Base-by-base conservation (phyloP, 441 rosid genomes). In the Lepidium campestre region DNA sequence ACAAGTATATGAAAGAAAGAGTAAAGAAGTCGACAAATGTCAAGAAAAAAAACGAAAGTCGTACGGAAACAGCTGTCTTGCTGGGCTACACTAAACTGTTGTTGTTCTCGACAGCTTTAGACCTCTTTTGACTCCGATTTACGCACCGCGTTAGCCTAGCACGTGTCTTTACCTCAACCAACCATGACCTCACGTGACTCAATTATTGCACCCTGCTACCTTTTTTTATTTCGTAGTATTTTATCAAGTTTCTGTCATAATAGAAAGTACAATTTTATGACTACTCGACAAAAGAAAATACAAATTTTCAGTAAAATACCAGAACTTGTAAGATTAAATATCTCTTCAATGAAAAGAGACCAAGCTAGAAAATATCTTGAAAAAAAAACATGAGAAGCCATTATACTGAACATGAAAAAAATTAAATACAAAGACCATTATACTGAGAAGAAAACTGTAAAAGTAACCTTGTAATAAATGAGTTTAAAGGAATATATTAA, bases 21-120 rank as follows among this genome's bases (percentile, higher is more conserved):
- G 45, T 29, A 45, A 62, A 63, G n/a, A 57, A 41, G 57, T 65
- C 59, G 55, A 65, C 71, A 50, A 41, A 57, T 72, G 60, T 50
- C 10, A 55, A 48, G 34, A 34, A 70, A 46, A 41, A 62, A 52
- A 45, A 19, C 15, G 1, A 27, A 15, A 13, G 7, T 35, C 19
- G 67, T 72, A 65, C 72, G 76, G 76, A 65, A 1, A 57, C 41
- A 49, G 71, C 67, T 72, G 76, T 72, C 65, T 48, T 34, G 60
- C 46, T 63, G 47, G 10, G 55, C 15, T 15, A 29, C 29, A 52
- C 71, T 12, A 29, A 19, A 52, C 71, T 58, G 71, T 40, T 49
- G 9, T 54, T 20, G 39, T 22, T 34, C 11, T 57, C 64, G 70
- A 71, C 70, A 63, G 10, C 20, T 29, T 61, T 46, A 58, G 75